Base-by-base conservation (phyloP, 176 grass and related monocot species). In the Leersia perrieri region DNA sequence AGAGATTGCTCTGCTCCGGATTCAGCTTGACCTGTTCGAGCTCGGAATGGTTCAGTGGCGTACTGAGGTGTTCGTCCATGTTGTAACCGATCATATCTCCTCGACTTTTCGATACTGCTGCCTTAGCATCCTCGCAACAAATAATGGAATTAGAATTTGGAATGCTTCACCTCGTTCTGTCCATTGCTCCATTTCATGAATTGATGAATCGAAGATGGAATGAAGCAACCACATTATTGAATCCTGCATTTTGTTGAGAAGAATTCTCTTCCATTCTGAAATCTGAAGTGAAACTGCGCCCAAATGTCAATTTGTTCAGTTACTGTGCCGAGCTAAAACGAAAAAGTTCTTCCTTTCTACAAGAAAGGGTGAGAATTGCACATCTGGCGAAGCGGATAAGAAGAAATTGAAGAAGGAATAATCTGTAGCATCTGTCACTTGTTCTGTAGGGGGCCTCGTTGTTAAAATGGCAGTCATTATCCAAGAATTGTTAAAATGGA, bases 61-160 rank as follows among this genome's bases (percentile, higher is more conserved):
- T 11, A 58, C 57, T 26, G 76, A 66, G 63, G 57, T 57, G 68
- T 62, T 79, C 66, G 41, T 82, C 60, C 80, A 58, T 25, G 53
- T 69, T 49, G 62, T 83, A 80, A 85, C 70, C 55, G 69, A 71
- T 70, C 53, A 51, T 49, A 68, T 72, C 58, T 70, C 31, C 74
- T 67, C 67, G 60, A 33, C 26, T 60, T 81, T 67, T 61, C 27
- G 65, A 58, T 77, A 82, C 87, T 85, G 77, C 87, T 85, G 77
- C 77, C 82, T 89, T 81, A 27, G 70, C 51, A 80, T 41, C 82
- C 39, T 58, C 42, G 77, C 71, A 38, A 58, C 73, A 77, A 76
- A 77, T 79, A 47, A 80, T 81, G 18, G 20, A 64, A 85, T 23
- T 38, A 68, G 67, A 77, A 63, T 79, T 58, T 58, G 53, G 16